A percentile compares a stretch with the other conserved stretches of the same genome.
phyloP scores from a whole-genome alignment of 441 rosid genomes.

The Metrosideros polymorpha region DNA sequence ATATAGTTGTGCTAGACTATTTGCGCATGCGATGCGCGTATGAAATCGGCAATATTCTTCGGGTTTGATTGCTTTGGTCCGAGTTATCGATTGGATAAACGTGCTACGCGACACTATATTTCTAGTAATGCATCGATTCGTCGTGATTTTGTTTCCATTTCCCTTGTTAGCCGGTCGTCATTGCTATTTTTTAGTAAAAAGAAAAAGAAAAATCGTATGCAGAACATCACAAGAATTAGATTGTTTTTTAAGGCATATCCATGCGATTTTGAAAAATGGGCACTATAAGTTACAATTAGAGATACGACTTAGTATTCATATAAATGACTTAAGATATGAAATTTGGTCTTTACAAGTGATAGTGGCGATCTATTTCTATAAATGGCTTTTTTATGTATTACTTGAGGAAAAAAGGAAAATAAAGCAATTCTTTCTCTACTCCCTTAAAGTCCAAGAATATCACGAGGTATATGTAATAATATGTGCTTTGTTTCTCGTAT shows the following conservation, averaged over 20 bases:
- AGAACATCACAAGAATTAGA: background rate
- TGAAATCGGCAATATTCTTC: background rate
- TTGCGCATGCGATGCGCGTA: background rate
- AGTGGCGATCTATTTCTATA: background rate
- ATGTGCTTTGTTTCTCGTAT: too few species aligned
- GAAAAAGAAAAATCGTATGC: background rate
- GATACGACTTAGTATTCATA: background rate
- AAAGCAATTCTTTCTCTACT: too few species aligned
- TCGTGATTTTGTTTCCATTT: background rate
- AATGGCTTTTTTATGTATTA: too few species aligned
- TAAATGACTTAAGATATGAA: background rate
- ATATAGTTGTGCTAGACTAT: background rate
- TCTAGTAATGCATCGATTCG: background rate
- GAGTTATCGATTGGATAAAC: background rate
- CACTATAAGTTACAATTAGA: background rate
- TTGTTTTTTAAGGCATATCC: background rate
- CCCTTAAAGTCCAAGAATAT: too few species aligned
- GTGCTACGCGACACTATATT: too few species aligned
- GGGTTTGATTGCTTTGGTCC: background rate
- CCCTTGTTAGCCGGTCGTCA: rapidly evolving
- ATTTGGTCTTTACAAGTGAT: background rate
- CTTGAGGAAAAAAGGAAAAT: too few species aligned
- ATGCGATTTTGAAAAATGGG: background rate
- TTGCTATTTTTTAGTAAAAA: background rate
- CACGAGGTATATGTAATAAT: too few species aligned